Evolutionary conservation across 768 basidiomycete species (phyloP).

Genomic region (Amanita molliuscula): DNA sequence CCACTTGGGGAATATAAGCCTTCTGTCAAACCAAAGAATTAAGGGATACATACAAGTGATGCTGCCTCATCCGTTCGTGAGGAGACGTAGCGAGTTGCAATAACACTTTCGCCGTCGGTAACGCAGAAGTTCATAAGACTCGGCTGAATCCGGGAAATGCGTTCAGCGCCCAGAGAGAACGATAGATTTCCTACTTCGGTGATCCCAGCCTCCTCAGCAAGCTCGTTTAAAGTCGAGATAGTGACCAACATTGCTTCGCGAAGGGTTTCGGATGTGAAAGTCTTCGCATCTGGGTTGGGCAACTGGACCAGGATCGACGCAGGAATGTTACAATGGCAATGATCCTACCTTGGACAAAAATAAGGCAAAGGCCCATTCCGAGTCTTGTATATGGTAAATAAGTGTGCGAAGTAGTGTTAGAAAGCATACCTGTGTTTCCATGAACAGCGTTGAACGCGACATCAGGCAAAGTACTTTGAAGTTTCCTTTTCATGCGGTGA

Average conservation of each 20-base stretch:
- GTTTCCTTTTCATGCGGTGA: conserved; percentile 61
- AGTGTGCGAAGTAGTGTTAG: neutral
- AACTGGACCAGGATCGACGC: conserved; percentile 36
- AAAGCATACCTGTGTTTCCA: conserved; percentile 75
- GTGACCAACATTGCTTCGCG: conserved; percentile 86
- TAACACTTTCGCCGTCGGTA: conserved; percentile 88
- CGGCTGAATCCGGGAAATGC: conserved; percentile 35
- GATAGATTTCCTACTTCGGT: conserved; percentile 41
- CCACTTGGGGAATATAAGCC: conserved; percentile 40
- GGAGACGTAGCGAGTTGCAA: conserved; percentile 92
- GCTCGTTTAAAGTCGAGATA: conserved; percentile 66
- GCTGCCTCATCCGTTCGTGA: conserved; percentile 89
- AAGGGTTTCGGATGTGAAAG: conserved; percentile 62
- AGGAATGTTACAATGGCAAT: neutral
- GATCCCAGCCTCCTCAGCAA: conserved; percentile 63
- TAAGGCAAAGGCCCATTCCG: conserved; percentile 94
- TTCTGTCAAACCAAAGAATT: neutral
- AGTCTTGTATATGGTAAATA: conserved; percentile 40
- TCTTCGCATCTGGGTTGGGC: conserved; percentile 65
- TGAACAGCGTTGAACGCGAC: conserved; percentile 79
- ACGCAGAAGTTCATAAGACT: conserved; percentile 94
- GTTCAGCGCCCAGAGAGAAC: neutral
- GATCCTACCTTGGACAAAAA: conserved; percentile 67
- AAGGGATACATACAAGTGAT: conserved; percentile 47
- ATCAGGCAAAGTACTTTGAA: conserved; percentile 73